These are phyloP conservation scores for Euphorbia schlechtendalii DNA, from an alignment of 441 rosid genomes.

Conservation along the genomic window DNA sequence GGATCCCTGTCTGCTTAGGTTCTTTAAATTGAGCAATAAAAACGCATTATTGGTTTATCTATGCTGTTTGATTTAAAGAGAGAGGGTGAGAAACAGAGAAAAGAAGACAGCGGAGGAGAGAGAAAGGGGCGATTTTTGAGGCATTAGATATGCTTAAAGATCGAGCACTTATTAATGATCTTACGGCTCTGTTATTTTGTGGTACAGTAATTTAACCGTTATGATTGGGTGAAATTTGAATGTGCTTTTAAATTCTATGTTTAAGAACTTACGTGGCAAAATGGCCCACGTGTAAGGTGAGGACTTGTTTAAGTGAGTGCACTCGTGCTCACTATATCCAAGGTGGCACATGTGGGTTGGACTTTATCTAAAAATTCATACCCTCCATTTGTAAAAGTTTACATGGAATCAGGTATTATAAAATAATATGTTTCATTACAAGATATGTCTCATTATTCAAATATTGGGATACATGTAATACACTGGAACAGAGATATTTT, in stretches of 20 bases:
- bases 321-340: not conserved
- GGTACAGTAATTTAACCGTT: conserved; percentile 32
- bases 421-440: no score
- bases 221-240: conserved; percentile 33
- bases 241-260: conserved; percentile 17
- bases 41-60: not conserved
- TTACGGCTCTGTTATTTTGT: conserved; percentile 26
- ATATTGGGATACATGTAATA: no score
- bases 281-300: conserved; percentile 24
- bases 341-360: conserved; percentile 20
- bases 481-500: no score
- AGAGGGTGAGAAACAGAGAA: not conserved
- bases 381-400: no score
- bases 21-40: not conserved
- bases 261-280: conserved; percentile 21
- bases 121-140: not conserved
- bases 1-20: conserved; percentile 15
- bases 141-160: conserved; percentile 18
- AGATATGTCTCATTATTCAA: no score
- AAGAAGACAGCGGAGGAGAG: not conserved
- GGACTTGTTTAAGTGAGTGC: not conserved
- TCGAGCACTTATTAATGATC: conserved; percentile 28
- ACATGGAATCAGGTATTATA: no score
- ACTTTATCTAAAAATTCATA: no score
- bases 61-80: not conserved